Percentiles rank a stretch among this genome's conserved stretches.
phyloP scores from a whole-genome alignment of 345 rosid genomes.

The Rhodomyrtus tomentosa region DNA sequence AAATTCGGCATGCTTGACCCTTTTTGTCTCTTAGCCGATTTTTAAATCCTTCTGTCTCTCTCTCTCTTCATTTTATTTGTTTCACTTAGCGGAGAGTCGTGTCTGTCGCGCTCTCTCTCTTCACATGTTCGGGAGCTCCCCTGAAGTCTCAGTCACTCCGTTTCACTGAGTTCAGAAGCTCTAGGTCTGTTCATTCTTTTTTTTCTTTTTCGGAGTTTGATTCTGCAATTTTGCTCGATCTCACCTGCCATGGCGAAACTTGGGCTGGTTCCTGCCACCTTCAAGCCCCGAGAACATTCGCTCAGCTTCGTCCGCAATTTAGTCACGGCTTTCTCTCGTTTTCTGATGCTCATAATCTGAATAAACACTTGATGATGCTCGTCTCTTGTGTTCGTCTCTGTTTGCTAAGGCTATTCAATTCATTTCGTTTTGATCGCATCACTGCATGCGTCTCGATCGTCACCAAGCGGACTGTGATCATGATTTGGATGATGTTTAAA shows the following conservation, averaged over 20 bases:
- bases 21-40: neutral
- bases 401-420: neutral
- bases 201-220: neutral
- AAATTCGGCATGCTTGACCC: neutral
- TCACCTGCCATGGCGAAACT: neutral
- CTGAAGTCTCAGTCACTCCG: neutral
- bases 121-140: neutral
- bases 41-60: no score
- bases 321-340: neutral
- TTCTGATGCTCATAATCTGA: neutral
- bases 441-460: neutral
- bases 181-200: neutral
- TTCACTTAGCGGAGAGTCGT: no score
- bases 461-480: neutral
- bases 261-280: neutral
- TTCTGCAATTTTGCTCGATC: neutral
- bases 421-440: neutral
- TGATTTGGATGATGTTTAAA: neutral
- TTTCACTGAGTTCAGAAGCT: neutral
- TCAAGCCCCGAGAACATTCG: neutral
- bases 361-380: neutral
- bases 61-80: neutral
- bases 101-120: neutral
- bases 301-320: neutral
- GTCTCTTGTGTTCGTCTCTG: neutral